Evolutionary conservation across 169 alveolate genomes (phyloP), one percentile per base, ranked within the genome.

Genomic region (Cytauxzoon felis): DNA sequence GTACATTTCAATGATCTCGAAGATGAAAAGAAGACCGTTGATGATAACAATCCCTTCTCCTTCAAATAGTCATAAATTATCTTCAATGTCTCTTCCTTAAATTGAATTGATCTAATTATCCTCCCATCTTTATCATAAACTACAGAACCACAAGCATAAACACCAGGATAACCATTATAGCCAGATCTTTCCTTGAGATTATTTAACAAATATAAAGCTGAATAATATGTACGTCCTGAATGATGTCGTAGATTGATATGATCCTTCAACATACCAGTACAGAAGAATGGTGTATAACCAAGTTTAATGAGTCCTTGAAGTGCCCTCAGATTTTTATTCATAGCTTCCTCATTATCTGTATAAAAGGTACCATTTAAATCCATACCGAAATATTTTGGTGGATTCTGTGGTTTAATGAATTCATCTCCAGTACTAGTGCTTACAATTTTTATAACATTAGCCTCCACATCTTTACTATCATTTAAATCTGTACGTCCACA

Each of bases 331-430:
- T 76, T 76, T 13, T 66, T 60, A 47, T 19, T 18, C 38, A 30
- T 30, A 23, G 40, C 42, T 9, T 1, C 54, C 54, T 76, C 68
- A 3, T 65, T 42, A 8, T 67, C 29, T n/a, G 51, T 26, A 26
- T 61, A 23, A 54, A 76, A 76, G n/a, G 86, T 76, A n/a, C 70
- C 78, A 66, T 76, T 81, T 3, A 76, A 16, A 49, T 70, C 81
- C 16, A 49, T 29, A 2, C 49, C 75, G 32, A 73, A 73, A 40
- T 63, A 60, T 40, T 19, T 36, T 13, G 84, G 84, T 40, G 27
- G 70, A 0, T 13, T 24, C 40, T 30, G 21, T 3, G 33, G 65
- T n/a, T 38, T 38, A 13, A 38, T n/a, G 13, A 38, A 38, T 21
- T 52, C n/a, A n/a, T n/a, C n/a, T n/a, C n/a, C n/a, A n/a, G n/a